Evolutionary conservation across 192 early-diverging fungal genomes (phyloP).

Genomic region (Radiomyces spectabilis): DNA sequence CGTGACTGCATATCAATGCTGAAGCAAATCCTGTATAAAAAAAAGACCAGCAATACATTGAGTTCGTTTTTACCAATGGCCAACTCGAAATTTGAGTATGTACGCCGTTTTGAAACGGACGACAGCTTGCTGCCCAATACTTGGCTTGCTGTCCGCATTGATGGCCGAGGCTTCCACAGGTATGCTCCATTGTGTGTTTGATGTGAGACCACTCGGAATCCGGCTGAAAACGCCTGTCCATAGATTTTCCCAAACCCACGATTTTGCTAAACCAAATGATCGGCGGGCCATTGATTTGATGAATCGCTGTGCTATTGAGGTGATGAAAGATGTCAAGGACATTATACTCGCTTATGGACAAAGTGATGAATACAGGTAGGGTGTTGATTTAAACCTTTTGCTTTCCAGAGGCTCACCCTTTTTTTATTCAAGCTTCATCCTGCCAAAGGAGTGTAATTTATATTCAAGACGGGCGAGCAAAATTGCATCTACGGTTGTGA

Average conservation of each 20-base stretch:
- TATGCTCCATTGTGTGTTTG: slow-evolving; percentile 12
- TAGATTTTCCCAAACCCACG: slow-evolving; percentile 72
- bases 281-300: slow-evolving; percentile 70
- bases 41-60: no score
- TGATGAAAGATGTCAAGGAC: slow-evolving; percentile 78
- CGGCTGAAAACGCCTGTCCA: background rate
- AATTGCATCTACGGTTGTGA: slow-evolving; percentile 73
- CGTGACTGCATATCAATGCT: no score
- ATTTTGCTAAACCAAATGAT: slow-evolving; percentile 77
- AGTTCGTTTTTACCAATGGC: no score
- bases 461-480: slow-evolving; percentile 77
- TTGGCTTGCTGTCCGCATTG: slow-evolving; percentile 87
- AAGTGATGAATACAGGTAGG: slow-evolving; percentile 82
- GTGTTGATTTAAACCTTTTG: background rate
- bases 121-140: slow-evolving; percentile 75
- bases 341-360: slow-evolving; percentile 85
- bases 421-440: slow-evolving; percentile 59
- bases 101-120: slow-evolving; percentile 79
- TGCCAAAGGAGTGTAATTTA: slow-evolving; percentile 51
- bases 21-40: no score
- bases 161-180: slow-evolving; percentile 86
- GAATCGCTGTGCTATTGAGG: slow-evolving; percentile 68
- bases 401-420: background rate
- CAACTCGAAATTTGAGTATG: slow-evolving; percentile 91
- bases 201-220: no score